Evolutionary conservation across 352 stramenopile species (phyloP), one percentile per base, ranked within the genome.

Genomic region (Elongisporangium undulatum): DNA sequence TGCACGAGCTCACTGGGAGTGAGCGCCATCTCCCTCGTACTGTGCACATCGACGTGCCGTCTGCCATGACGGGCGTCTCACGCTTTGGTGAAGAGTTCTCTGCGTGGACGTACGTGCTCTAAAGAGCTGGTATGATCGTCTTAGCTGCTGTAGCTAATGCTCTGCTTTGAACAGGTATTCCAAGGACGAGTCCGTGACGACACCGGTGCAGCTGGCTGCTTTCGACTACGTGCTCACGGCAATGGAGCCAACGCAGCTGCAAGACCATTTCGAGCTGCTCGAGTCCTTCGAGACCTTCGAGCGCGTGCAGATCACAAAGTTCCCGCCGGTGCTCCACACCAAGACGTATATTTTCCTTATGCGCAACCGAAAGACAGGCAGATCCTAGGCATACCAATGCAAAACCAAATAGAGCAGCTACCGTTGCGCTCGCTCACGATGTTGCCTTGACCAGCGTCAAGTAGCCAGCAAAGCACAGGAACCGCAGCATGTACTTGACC

Each of bases 51-150:
- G 94, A 98, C 68, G 92, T 98, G 3, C 75, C 88, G 8, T 77
- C 95, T 15, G 94, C 95, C 9, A 98, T 98, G 94, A 98, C 92
- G 1, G 97, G 97, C 24, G 93, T 98, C 16, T 95, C 83, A 38
- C 80, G 85, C 48, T 96, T 96, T 59, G 84, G 85, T n/a, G 79
- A 96, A 66, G 81, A 90, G 61, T 92, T 88, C 38, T 23, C 72
- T 0, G 55, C 64, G 0, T 96, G 87, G 85, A 91, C 69, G 82
- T 93, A 63, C 23, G 78, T 57, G 2, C 20, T 15, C 5, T 17
- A 22, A 15, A 17, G 52, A 10, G 0, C 13, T 39, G 4, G 20
- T 24, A 20, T 62, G 29, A 7, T 50, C 8, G 21, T 4, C 21
- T 29, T 49, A 9, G 13, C 23, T 15, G 19, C 19, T 54, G 3